Base-by-base conservation (phyloP, 2,329 filamentous ascomycete species). In the Hymenoscyphus infarciens region DNA sequence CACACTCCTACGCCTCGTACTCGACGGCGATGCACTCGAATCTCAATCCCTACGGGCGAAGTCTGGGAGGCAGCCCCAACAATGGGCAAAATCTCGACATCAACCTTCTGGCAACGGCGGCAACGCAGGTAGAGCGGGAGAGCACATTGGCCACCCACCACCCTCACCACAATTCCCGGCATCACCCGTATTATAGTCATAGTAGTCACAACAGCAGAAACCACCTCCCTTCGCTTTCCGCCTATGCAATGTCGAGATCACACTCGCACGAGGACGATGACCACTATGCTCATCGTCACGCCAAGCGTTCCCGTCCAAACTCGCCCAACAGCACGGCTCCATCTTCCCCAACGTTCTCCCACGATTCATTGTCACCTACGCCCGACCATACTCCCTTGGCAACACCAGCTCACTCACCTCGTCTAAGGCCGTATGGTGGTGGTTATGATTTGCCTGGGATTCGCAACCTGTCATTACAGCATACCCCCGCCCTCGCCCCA, bases 331-430 rank as follows among this genome's bases (percentile, higher is more conserved):
- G 93, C 8, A 98, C 94, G 1, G 94, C 94, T 56, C 95, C 95
- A 22, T 96, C 94, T 29, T 98, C 94, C 35, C 94, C 94, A 29
- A 97, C 93, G 3, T 97, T 97, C 76, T 97, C 94, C 1, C 92
- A 97, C 78, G 92, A 97, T 77, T 97, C 94, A 11, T 84, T 94
- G 56, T 98, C 94, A 10, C 95, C 94, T 4, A 99, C 94, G 1
- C 95, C 94, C 11, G 94, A 98, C 73, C 93, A 97, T 80, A 98
- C 95, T n/a, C 94, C 94, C n/a, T 87, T 98, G 61, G 94, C 93
- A 31, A 99, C 94, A 5, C 94, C 94, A 4, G 94, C 93, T 53
- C 95, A 98, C 77, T 97, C 93, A 19, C 95, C 95, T 59, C 91
- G 95, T 53, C 82, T 99, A 69, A 85, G 93, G 64, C 91, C 94